A percentile compares a stretch with the other conserved stretches of the same genome.
phyloP scores from a whole-genome alignment of 164 flowering plant species.

The Houttuynia cordata region DNA sequence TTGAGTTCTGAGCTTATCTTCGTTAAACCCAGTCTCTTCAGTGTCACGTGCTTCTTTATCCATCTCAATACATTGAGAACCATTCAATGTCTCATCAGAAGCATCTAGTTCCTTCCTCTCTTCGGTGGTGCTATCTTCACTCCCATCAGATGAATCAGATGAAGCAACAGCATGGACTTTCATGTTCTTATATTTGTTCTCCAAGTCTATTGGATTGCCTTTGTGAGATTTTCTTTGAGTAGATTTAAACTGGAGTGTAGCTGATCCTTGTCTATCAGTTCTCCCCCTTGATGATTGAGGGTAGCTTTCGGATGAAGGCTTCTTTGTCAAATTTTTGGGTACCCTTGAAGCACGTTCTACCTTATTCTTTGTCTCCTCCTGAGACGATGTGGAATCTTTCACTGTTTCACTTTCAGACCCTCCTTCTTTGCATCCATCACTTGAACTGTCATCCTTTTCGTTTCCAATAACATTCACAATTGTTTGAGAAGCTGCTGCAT shows the following conservation, averaged over 20 bases:
- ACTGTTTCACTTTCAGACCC: slow-evolving; percentile 57
- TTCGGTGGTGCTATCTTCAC: slow-evolving; percentile 34
- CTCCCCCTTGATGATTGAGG: slow-evolving; percentile 19
- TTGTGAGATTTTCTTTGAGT: slow-evolving; percentile 30
- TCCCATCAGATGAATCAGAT: slow-evolving; percentile 62
- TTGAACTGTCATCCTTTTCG: slow-evolving; percentile 21
- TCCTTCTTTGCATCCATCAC: slow-evolving; percentile 49
- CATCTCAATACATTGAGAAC: slow-evolving; percentile 34
- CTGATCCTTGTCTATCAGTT: slow-evolving; percentile 20
- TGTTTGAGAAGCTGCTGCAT: slow-evolving; percentile 16
- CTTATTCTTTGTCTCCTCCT: slow-evolving; percentile 55
- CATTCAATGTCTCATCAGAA: slow-evolving; percentile 43
- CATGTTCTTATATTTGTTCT: slow-evolving; percentile 16
- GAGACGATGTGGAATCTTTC: slow-evolving; percentile 58
- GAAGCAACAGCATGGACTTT: slow-evolving; percentile 31
- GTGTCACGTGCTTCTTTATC: slow-evolving; percentile 39
- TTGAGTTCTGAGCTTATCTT: slow-evolving; percentile 27
- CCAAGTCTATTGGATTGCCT: slow-evolving; percentile 14
- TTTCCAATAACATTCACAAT: slow-evolving; percentile 26
- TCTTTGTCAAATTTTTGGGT: slow-evolving; percentile 18
- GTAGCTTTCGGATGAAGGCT: slow-evolving; percentile 13
- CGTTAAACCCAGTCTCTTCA: slow-evolving; percentile 33
- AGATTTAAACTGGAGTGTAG: slow-evolving; percentile 18
- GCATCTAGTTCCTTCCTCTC: slow-evolving; percentile 42
- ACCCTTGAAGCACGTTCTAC: slow-evolving; percentile 24